A percentile compares a stretch with the other conserved stretches of the same genome.
Evolutionary conservation across 2,329 filamentous ascomycete genomes (phyloP).

Genomic region (Triangularia verruculosa): DNA sequence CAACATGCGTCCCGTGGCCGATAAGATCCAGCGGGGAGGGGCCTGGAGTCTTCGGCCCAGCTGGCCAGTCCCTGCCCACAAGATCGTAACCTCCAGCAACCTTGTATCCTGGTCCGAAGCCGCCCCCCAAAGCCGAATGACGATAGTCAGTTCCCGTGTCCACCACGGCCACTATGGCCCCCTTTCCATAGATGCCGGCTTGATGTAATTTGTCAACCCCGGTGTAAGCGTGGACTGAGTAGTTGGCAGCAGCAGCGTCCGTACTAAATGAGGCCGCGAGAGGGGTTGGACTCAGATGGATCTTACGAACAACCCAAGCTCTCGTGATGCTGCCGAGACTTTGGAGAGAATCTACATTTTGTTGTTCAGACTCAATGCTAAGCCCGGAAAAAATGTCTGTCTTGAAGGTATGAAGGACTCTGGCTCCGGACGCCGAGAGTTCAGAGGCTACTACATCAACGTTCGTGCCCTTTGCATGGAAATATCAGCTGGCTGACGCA

Average conservation of each 20-base stretch:
- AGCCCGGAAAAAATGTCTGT: conserved; percentile 26
- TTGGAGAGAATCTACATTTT: conserved; percentile 25
- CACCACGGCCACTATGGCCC: conserved; percentile 15
- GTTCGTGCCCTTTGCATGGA: conserved; percentile 7
- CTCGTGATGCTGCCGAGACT: conserved; percentile 15
- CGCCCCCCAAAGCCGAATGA: conserved; percentile 36
- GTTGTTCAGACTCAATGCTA: conserved; percentile 21
- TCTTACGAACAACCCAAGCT: conserved; percentile 28
- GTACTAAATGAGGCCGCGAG: conserved; percentile 18
- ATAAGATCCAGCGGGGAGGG: conserved; percentile 35
- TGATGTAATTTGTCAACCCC: conserved; percentile 13
- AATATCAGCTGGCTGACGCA: neutral
- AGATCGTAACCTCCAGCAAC: conserved; percentile 43
- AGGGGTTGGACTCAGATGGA: conserved; percentile 21
- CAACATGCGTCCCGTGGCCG: conserved; percentile 44
- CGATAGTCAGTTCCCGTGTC: conserved; percentile 22
- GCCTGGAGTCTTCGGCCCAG: conserved; percentile 24
- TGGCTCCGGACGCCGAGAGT: conserved; percentile 18
- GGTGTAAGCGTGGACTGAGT: conserved; percentile 15
- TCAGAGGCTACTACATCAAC: conserved; percentile 18
- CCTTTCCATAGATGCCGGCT: conserved; percentile 13
- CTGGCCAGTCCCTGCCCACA: conserved; percentile 34
- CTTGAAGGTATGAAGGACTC: conserved; percentile 22
- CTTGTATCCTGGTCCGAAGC: conserved; percentile 44
- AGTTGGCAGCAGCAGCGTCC: conserved; percentile 21